These are phyloP conservation scores for Aspergillus pseudoviridinutans DNA, from an alignment of 2,329 filamentous ascomycete species.

Conservation along the genomic window DNA sequence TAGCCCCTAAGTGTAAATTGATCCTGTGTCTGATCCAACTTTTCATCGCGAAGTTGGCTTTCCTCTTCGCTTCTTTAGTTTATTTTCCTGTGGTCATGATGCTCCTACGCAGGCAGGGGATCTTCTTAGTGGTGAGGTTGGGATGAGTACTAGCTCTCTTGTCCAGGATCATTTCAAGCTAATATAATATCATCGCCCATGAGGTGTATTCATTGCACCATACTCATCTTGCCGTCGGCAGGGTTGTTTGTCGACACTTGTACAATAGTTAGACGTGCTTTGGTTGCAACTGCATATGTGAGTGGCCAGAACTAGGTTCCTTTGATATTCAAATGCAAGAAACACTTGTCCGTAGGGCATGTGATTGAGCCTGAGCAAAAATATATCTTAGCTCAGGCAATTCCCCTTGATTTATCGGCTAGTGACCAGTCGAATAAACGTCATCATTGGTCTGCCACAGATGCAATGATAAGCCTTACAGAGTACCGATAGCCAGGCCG, in stretches of 20 bases:
- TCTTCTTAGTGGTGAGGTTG: not conserved
- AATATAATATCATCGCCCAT: slow-evolving; percentile 4
- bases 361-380: too few relatives aligned
- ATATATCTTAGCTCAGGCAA: too few relatives aligned
- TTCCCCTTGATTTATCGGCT: too few relatives aligned
- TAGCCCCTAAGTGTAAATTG: slow-evolving; percentile 1
- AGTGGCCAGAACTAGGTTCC: too few relatives aligned
- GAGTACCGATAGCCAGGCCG: not conserved
- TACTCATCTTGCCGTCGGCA: too few relatives aligned
- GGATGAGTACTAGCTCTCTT: not conserved
- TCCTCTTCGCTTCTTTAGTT: not conserved
- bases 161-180: slow-evolving; percentile 2
- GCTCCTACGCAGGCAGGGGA: not conserved
- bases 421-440: not conserved
- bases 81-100: not conserved
- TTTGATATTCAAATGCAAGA: too few relatives aligned
- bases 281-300: too few relatives aligned
- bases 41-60: not conserved
- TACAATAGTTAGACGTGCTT: too few relatives aligned
- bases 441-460: too few relatives aligned
- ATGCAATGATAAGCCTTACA: not conserved
- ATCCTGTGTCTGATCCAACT: not conserved
- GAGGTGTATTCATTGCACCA: not conserved
- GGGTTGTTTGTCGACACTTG: too few relatives aligned
- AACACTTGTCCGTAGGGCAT: too few relatives aligned